Evolutionary conservation across 495 filamentous ascomycete genomes (phyloP), one percentile per base, ranked within the genome.

Genomic region (Penicillium cataractarum): DNA sequence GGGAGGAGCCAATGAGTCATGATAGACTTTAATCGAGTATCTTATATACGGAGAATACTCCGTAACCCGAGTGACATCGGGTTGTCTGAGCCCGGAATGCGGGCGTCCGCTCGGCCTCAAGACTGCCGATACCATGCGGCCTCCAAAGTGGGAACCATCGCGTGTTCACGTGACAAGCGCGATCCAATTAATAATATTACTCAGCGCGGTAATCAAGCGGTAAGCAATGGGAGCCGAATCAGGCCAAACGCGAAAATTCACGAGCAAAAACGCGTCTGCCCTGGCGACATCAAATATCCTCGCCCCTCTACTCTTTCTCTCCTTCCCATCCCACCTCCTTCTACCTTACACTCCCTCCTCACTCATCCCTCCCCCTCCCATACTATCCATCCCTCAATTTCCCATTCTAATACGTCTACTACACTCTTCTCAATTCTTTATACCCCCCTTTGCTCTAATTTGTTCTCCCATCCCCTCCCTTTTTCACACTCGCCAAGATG

Each of bases 401-500:
- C 10, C 27, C 62, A 50, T 56, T 29, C 39, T 40, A 58, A 58
- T 63, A 12, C 33, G 42, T 42, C 50, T 22, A 39, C 19, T 46
- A 21, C 44, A 48, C 24, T 60, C 37, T 62, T 55, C 50, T 57
- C 53, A 55, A 59, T 66, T 62, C 61, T 19, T 21, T 49, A 61
- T 42, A 59, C 62, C 62, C 62, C 62, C 63, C 51, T 37, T 62
- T 62, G 21, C 50, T 66, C 52, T 39, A 42, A 39, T 64, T 57
- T 58, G 19, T 55, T 32, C 62, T 65, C 49, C 59, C 60, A 55
- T 61, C 27, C 46, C 50, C 63, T 51, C 54, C 59, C 49, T 35
- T 49, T 37, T 60, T 57, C 56, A 58, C 60, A 66, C 22, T 66
- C 39, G 55, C 55, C 67, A 83, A 69, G 37, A 89, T 89, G 87